Evolutionary conservation across 768 basidiomycete species (phyloP).

Genomic region (Polyporus arcularius): DNA sequence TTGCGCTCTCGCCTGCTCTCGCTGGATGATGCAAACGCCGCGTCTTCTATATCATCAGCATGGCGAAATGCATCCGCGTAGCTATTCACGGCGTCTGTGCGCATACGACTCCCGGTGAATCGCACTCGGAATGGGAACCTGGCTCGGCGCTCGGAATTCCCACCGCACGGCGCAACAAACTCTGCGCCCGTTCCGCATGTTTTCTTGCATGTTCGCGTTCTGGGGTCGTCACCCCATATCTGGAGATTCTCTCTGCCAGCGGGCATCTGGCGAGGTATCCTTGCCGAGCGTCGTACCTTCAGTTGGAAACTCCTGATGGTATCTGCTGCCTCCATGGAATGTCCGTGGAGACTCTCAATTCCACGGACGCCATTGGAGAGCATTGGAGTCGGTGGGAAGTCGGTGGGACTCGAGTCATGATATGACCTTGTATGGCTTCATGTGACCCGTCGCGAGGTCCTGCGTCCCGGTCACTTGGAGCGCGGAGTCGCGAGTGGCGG

Average conservation of each 20-base stretch:
- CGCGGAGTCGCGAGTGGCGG: background rate
- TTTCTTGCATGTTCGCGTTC: background rate
- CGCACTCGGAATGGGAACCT: too few species aligned
- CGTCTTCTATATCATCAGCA: too few species aligned
- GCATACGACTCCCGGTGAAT: too few species aligned
- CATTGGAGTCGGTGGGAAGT: too few species aligned
- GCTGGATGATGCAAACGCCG: too few species aligned
- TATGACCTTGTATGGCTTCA: background rate
- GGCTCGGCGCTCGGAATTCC: background rate
- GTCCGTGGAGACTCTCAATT: too few species aligned
- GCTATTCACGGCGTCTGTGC: too few species aligned
- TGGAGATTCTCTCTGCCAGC: constrained; percentile 2
- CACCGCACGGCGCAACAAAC: background rate
- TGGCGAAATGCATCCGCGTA: too few species aligned
- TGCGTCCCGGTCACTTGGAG: background rate
- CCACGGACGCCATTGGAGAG: too few species aligned
- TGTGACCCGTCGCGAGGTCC: background rate
- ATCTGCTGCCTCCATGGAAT: background rate
- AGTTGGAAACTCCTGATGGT: background rate
- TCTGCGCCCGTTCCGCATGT: background rate
- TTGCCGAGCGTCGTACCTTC: background rate
- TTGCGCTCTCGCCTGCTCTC: too few species aligned
- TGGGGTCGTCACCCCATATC: constrained; percentile 12
- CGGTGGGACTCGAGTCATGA: too few species aligned
- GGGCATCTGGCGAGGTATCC: background rate